phyloP scores from a whole-genome alignment of 1,284 basidiomycete species.

The Rhodotorula sp. region DNA sequence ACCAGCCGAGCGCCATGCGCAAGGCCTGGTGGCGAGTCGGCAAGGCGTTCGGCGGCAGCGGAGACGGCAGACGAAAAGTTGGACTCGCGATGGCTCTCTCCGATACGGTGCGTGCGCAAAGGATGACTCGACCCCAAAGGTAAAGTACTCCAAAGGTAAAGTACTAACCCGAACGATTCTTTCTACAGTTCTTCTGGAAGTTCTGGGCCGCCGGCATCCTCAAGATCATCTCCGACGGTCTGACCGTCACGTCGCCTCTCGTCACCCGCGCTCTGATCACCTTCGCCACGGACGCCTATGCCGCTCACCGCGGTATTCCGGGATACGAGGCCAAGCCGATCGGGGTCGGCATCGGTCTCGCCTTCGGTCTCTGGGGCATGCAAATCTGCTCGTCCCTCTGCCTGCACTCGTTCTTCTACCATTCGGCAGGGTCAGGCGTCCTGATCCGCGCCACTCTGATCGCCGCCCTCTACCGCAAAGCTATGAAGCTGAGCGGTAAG shows the following conservation, averaged over 20 bases:
- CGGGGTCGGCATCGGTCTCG: constrained; percentile 71
- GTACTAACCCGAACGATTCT: constrained; percentile 56
- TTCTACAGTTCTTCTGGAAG: constrained; percentile 63
- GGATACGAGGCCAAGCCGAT: constrained; percentile 60
- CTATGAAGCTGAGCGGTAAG: constrained; percentile 73
- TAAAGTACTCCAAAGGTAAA: no score
- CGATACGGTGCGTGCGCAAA: constrained; percentile 22
- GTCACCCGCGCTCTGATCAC: constrained; percentile 76
- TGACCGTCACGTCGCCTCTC: constrained; percentile 17
- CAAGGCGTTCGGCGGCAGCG: constrained; percentile 37
- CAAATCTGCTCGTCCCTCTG: constrained; percentile 68
- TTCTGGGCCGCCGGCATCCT: constrained; percentile 77
- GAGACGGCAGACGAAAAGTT: constrained; percentile 31
- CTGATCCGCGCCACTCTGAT: constrained; percentile 82
- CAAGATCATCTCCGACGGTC: constrained; percentile 60
- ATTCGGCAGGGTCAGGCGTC: constrained; percentile 69
- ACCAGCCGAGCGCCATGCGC: constrained; percentile 27
- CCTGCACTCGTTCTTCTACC: constrained; percentile 63
- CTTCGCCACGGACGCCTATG: constrained; percentile 67
- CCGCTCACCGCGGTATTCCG: constrained; percentile 54
- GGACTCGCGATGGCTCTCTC: constrained; percentile 31
- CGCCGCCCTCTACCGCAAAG: constrained; percentile 77
- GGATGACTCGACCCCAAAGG: no score
- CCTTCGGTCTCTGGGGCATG: constrained; percentile 66
- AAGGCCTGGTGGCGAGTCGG: constrained; percentile 36